A percentile compares a stretch with the other conserved stretches of the same genome.
These are phyloP conservation scores for Acanthamoeba sp. DNA, from an alignment of 208 protist species.

Conservation along the genomic window DNA sequence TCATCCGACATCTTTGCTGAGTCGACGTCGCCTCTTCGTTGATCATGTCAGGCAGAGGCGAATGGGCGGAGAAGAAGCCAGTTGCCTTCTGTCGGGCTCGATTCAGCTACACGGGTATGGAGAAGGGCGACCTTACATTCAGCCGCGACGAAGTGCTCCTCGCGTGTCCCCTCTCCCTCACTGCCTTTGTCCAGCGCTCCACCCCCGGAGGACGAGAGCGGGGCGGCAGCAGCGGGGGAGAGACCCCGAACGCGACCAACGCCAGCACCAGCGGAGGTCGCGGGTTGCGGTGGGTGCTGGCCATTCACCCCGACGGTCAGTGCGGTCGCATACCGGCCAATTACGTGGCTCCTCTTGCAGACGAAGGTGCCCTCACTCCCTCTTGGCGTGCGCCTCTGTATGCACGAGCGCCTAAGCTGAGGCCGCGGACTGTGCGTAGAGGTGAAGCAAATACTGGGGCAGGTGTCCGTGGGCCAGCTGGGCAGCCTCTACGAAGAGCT, in stretches of 20 bases:
- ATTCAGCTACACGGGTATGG: not conserved
- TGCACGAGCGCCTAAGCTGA: too few species aligned
- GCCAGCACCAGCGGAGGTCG: too few species aligned
- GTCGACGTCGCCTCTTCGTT: too few species aligned
- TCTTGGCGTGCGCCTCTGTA: too few species aligned
- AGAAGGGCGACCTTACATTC: not conserved
- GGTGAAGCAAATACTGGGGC: not conserved
- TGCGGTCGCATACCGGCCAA: not conserved
- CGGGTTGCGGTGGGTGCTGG: not conserved
- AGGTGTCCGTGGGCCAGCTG: not conserved
- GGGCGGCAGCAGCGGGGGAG: not conserved
- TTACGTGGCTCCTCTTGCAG: not conserved
- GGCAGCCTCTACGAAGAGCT: not conserved
- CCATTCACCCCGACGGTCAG: not conserved
- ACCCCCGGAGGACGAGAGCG: not conserved
- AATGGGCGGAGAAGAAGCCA: not conserved
- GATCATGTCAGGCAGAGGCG: not conserved
- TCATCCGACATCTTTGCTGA: too few species aligned
- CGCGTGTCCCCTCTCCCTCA: not conserved
- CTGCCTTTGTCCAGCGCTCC: not conserved
- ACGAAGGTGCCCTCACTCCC: too few species aligned
- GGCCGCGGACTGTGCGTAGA: too few species aligned
- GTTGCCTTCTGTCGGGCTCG: not conserved
- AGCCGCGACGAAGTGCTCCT: not conserved
- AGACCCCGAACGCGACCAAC: not conserved